Evolutionary conservation across 1,284 basidiomycete genomes (phyloP), one percentile per base, ranked within the genome.

Genomic region (Sporisorium exsertum): DNA sequence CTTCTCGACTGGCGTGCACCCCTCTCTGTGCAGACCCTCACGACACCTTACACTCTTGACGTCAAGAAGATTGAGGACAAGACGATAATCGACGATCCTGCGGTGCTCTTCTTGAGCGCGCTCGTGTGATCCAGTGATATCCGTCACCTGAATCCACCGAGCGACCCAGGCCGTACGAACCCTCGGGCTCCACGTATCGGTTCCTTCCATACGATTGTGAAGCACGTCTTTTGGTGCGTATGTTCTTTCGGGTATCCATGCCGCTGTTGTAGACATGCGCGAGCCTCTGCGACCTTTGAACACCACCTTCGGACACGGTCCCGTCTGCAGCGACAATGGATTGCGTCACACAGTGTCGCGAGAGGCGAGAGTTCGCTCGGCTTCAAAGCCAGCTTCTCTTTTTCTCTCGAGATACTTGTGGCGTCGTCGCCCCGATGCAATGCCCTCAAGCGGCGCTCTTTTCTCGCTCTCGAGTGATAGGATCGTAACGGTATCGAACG

Each of bases 371-470:
- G 13, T 40, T n/a, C 12, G 45, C 60, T 72, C 35, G 64, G 64
- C 69, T 72, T 66, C 40, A 66, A 72, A 72, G 69, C 64, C 69
- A 65, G 63, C 59, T 27, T 58, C 55, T 49, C 24, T 47, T 10
- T 22, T 32, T 20, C 22, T 49, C 27, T 27, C 20, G 49, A 20
- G 32, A 20, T 49, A 24, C 27, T 45, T 55, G 56, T 64, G 46
- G 58, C 58, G 61, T 64, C 59, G 59, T 65, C 65, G 58, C 54
- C 43, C 64, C 51, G 40, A 40, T 40, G 40, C 63, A 57, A 64
- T 43, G 71, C 72, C 66, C 72, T 59, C 66, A 74, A 74, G 72
- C 72, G 72, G 72, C 72, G 27, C 49, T 49, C 49, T 37, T 29
- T 32, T 50, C 49, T 24, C 32, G 35, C 45, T 43, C 32, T 42